phyloP scores from a whole-genome alignment of 1,284 basidiomycete species.

The Gymnopus androsaceus region DNA sequence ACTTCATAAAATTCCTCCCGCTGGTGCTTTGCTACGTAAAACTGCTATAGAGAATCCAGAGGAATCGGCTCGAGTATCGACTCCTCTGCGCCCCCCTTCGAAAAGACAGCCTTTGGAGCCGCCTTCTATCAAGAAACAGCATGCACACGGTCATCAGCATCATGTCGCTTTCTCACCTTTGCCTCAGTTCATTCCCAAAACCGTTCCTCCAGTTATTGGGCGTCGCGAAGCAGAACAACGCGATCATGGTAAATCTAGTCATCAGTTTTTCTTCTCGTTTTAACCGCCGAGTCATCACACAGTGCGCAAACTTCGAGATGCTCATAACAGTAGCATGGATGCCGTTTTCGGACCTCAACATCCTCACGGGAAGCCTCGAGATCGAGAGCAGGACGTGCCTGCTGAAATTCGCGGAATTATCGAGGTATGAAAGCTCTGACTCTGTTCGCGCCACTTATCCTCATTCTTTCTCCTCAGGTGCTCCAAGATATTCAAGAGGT shows the following conservation, averaged over 20 bases:
- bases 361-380: not conserved
- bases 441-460: not conserved
- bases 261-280: not conserved
- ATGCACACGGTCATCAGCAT: not conserved
- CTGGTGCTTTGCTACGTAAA: not conserved
- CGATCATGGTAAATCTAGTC: not conserved
- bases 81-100: not conserved
- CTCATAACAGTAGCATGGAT: not conserved
- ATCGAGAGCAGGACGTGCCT: not conserved
- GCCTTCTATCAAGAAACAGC: not conserved
- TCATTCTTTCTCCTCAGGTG: not conserved
- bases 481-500: conserved; percentile 12
- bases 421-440: not conserved
- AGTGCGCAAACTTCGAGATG: not conserved
- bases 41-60: not conserved
- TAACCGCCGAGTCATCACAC: not conserved
- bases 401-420: conserved; percentile 1
- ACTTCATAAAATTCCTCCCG: not conserved
- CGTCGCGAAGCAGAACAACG: not conserved
- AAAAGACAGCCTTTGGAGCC: not conserved
- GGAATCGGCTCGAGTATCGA: not conserved
- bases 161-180: conserved; percentile 1
- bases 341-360: not conserved
- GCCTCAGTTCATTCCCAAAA: not conserved
- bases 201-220: not conserved